phyloP scores from a whole-genome alignment of 2,329 filamentous ascomycete genomes.

The Exophiala spinifera region DNA sequence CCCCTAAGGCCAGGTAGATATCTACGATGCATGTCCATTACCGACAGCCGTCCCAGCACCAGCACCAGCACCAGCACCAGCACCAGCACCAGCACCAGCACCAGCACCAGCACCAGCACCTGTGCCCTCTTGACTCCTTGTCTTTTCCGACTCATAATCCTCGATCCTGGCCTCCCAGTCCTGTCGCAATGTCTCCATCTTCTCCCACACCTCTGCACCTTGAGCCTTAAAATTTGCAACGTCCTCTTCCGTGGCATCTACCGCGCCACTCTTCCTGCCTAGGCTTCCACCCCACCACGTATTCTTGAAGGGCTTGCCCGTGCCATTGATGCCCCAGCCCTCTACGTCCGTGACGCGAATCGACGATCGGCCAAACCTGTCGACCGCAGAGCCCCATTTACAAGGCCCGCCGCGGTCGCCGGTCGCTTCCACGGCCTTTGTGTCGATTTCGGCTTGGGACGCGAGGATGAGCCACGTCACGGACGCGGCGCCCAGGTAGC shows the following conservation, averaged over 20 bases:
- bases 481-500: conserved; percentile 73
- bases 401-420: conserved; percentile 59
- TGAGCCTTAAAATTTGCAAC: conserved; percentile 60
- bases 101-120: too few species aligned
- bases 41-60: too few species aligned
- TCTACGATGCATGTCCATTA: conserved; percentile 8
- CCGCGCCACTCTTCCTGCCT: conserved; percentile 57
- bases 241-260: conserved; percentile 59
- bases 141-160: background rate
- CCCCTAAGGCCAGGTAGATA: too few species aligned
- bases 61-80: too few species aligned
- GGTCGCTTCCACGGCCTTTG: conserved; percentile 43
- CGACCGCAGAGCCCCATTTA: conserved; percentile 83
- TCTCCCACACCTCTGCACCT: conserved; percentile 62
- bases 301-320: conserved; percentile 34
- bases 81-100: too few species aligned
- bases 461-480: conserved; percentile 76
- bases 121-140: too few species aligned
- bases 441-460: conserved; percentile 47
- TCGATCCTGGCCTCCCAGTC: conserved; percentile 59
- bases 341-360: conserved; percentile 74
- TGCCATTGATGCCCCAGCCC: conserved; percentile 71
- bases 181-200: conserved; percentile 68
- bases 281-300: conserved; percentile 46
- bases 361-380: conserved; percentile 55